phyloP scores from a whole-genome alignment of 192 early-diverging fungal genomes.

The Umbelopsis sp. region DNA sequence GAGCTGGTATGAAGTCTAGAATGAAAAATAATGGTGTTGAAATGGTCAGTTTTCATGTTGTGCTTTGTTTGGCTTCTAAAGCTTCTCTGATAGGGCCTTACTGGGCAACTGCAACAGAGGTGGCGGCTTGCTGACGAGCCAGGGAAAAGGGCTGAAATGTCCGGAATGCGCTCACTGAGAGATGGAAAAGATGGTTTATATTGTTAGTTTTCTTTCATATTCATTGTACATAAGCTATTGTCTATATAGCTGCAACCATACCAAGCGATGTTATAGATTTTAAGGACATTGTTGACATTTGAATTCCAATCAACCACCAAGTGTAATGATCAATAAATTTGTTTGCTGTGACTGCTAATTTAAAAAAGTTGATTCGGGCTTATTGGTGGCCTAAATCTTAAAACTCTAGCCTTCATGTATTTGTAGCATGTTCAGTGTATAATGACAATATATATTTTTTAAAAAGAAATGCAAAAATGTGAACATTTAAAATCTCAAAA shows the following conservation, averaged over 20 bases:
- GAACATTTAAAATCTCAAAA: no score
- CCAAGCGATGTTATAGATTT: conserved; percentile 20
- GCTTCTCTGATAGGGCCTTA: neutral
- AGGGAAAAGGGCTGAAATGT: neutral
- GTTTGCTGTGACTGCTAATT: conserved; percentile 6
- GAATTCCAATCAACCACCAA: neutral
- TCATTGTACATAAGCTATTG: neutral
- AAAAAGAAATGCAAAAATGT: neutral
- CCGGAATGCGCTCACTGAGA: conserved; percentile 6
- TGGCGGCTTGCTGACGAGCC: conserved; percentile 1
- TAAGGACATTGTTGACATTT: neutral
- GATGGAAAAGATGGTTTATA: neutral
- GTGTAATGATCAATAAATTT: neutral
- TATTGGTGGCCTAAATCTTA: no score
- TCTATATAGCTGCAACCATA: neutral
- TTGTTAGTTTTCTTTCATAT: neutral
- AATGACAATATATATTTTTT: conserved; percentile 6
- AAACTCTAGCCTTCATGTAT: neutral
- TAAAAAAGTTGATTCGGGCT: no score
- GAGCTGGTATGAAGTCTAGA: conserved; percentile 9
- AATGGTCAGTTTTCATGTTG: neutral
- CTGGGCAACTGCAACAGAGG: neutral
- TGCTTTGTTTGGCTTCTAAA: neutral
- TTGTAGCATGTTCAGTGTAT: neutral
- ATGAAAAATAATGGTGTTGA: neutral